Evolutionary conservation across 2,329 filamentous ascomycete genomes (phyloP).

Genomic region (Aspergillus tanneri): DNA sequence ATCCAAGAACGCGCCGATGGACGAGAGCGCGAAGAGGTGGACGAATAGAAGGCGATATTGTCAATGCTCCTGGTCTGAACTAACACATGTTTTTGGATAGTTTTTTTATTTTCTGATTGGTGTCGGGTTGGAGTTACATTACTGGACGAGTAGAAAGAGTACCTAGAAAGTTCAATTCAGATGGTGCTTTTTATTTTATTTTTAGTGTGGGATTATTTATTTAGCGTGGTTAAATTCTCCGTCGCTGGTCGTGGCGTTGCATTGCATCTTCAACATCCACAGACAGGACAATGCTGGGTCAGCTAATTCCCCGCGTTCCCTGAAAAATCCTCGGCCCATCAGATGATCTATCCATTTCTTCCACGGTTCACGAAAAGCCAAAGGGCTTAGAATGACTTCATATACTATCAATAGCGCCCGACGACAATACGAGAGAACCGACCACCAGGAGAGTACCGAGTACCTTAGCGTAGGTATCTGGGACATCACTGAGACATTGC

Average conservation of each 20-base stretch:
- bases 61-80: conserved; percentile 14
- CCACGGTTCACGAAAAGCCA: no score
- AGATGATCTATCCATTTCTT: neutral
- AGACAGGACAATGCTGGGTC: no score
- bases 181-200: no score
- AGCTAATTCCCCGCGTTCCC: neutral
- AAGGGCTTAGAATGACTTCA: conserved; percentile 7
- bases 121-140: no score
- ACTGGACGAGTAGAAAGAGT: no score
- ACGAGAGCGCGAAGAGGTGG: conserved; percentile 27
- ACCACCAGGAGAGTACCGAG: neutral
- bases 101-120: neutral
- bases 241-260: no score
- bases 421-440: conserved; percentile 4
- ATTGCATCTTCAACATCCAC: no score
- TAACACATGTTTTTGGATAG: conserved; percentile 5
- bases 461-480: neutral
- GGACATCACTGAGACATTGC: conserved; percentile 18
- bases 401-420: conserved; percentile 7
- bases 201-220: no score
- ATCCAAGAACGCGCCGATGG: conserved; percentile 43
- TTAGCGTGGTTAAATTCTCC: no score
- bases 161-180: no score
- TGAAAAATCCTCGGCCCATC: conserved; percentile 6
- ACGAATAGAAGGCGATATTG: conserved; percentile 24